Conservation (phyloP, 192 early-diverging fungal species). For the Geosiphon pyriformis region DNA sequence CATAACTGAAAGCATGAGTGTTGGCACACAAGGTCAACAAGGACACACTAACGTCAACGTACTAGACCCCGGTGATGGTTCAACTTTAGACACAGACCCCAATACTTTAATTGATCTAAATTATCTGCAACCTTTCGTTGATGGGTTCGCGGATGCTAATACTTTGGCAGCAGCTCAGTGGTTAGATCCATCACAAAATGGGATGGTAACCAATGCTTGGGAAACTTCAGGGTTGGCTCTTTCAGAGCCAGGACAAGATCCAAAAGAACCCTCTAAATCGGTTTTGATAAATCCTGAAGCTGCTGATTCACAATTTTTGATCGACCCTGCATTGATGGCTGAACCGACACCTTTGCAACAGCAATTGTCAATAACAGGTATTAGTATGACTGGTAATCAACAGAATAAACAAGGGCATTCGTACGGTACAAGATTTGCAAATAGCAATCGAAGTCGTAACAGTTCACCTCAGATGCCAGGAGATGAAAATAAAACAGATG, state of each 20-base stretch:
- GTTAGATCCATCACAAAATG: neutral
- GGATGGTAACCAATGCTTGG: neutral
- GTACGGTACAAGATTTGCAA: constrained; percentile 7
- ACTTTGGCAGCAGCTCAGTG: neutral
- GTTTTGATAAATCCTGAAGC: neutral
- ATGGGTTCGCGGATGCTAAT: neutral
- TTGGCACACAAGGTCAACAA: neutral
- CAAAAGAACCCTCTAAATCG: neutral
- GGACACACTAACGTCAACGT: neutral
- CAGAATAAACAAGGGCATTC: constrained; percentile 3
- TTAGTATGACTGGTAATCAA: constrained; percentile 3
- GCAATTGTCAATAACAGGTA: neutral
- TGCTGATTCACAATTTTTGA: neutral
- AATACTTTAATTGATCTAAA: neutral
- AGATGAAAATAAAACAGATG: constrained; percentile 6
- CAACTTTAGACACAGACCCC: neutral
- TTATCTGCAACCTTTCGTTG: neutral
- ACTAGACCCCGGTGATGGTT: neutral
- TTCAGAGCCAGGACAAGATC: neutral
- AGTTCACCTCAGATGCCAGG: neutral
- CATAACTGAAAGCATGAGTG: neutral
- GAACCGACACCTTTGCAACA: neutral
- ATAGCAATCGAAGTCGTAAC: neutral
- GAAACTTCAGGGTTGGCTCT: neutral
- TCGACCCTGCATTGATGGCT: neutral